Evolutionary conservation across 495 filamentous ascomycete genomes (phyloP).

Genomic region (Xylaria acuta): DNA sequence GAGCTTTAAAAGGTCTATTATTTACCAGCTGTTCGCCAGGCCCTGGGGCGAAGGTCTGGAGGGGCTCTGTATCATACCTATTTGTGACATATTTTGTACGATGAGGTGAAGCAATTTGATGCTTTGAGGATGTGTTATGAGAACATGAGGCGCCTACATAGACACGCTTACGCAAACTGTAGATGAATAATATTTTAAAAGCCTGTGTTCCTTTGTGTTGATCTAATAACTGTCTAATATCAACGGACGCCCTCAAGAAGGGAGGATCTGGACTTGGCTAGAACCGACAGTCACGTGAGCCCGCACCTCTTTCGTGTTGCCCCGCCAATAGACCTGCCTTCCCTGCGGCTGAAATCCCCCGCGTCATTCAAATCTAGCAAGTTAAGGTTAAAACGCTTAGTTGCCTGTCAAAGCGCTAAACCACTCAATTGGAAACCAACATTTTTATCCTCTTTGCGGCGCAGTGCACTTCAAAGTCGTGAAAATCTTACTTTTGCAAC

Average conservation of each 20-base stretch:
- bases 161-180: background rate
- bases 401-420: background rate
- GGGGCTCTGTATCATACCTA: background rate
- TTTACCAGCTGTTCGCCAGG: background rate
- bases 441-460: background rate
- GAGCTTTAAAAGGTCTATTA: background rate
- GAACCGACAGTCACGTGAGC: slow-evolving; percentile 38
- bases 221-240: background rate
- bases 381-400: background rate
- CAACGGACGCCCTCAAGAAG: background rate
- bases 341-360: slow-evolving; percentile 27
- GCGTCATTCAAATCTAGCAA: slow-evolving; percentile 33
- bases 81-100: slow-evolving; percentile 9
- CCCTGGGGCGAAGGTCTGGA: background rate
- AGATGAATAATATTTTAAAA: background rate
- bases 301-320: slow-evolving; percentile 45
- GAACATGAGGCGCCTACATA: background rate
- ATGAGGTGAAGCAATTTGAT: background rate
- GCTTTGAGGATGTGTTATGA: background rate
- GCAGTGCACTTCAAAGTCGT: background rate
- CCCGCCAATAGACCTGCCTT: slow-evolving; percentile 39
- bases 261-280: background rate
- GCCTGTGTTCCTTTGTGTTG: background rate
- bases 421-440: slow-evolving; percentile 8
- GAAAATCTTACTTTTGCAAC: background rate